Conservation (phyloP, 1,284 basidiomycete species). For the Mycena citricolor region DNA sequence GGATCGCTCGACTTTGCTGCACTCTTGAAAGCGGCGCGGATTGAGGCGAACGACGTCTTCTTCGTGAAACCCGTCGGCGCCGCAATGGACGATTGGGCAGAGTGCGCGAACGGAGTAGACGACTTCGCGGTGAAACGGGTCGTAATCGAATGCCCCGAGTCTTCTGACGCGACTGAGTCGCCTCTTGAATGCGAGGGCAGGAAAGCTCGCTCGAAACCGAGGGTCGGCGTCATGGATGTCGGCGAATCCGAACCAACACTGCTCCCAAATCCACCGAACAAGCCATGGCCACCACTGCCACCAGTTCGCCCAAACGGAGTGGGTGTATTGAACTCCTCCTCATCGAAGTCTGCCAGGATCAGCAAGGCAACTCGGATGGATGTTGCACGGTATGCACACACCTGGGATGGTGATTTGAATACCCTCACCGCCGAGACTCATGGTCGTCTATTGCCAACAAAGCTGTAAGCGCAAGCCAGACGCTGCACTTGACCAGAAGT, state of each 20-base stretch:
- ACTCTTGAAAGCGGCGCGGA: conserved; percentile 86
- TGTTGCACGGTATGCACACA: conserved; percentile 34
- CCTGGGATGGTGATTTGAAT: conserved; percentile 83
- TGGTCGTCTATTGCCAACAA: conserved; percentile 3
- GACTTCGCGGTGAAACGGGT: conserved; percentile 45
- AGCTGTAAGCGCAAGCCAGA: neutral
- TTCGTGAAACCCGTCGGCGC: conserved; percentile 60
- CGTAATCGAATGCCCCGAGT: conserved; percentile 60
- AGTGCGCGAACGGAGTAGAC: conserved; percentile 58
- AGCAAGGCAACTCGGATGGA: conserved; percentile 6
- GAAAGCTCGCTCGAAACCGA: conserved; percentile 53
- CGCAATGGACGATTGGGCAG: conserved; percentile 65
- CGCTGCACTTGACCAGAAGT: conserved; percentile 21
- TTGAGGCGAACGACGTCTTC: conserved; percentile 83
- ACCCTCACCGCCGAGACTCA: conserved; percentile 41
- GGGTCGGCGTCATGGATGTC: conserved; percentile 51
- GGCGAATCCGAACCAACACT: conserved; percentile 59
- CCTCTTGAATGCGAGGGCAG: conserved; percentile 68
- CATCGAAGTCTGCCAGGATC: conserved; percentile 66
- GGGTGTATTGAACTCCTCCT: conserved; percentile 23
- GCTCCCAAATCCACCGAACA: conserved; percentile 25
- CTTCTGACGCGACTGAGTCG: conserved; percentile 72
- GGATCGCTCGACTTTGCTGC: conserved; percentile 51
- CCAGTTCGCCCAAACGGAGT: conserved; percentile 20
- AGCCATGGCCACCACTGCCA: conserved; percentile 16